phyloP scores from a whole-genome alignment of 306 rosid genomes.

The Mimosa bimucronata region DNA sequence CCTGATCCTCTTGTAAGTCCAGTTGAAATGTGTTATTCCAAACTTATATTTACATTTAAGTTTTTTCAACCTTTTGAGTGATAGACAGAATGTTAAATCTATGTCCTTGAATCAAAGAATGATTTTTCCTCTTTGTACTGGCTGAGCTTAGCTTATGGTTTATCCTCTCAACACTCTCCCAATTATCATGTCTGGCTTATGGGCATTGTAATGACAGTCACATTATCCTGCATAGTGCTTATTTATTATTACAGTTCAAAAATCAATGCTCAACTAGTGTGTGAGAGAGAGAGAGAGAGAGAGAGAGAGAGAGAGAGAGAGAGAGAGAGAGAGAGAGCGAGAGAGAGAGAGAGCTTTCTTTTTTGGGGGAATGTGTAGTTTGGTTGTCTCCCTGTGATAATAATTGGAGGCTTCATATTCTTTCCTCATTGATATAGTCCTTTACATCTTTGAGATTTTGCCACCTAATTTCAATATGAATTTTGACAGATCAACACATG shows the following conservation, averaged over 20 bases:
- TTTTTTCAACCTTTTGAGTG: constrained; percentile 31
- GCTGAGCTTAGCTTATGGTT: constrained; percentile 31
- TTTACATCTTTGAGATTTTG: not conserved
- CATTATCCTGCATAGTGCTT: constrained; percentile 14
- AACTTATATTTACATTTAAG: constrained; percentile 21
- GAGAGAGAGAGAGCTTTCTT: not conserved
- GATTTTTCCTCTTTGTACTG: constrained; percentile 43
- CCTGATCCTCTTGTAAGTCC: constrained; percentile 94
- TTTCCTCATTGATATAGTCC: not conserved
- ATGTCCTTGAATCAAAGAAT: constrained; percentile 39
- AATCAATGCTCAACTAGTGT: not conserved
- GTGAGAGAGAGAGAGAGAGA: not conserved
- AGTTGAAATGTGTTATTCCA: constrained; percentile 19
- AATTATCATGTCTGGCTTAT: constrained; percentile 29
- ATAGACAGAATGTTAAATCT: constrained; percentile 35
- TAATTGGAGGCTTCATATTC: constrained; percentile 3
- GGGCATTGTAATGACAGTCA: constrained; percentile 34
- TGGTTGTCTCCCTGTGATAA: constrained; percentile 8
- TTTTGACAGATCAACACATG: constrained; percentile 82
- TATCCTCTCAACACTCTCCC: constrained; percentile 22
- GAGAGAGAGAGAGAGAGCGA: too few species aligned
- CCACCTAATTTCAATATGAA: constrained; percentile 31
- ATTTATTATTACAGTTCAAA: not conserved
- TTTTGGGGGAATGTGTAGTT: not conserved
- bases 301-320: not conserved